These are phyloP conservation scores for Myrica gale DNA, from an alignment of 306 rosid genomes.

Conservation along the genomic window DNA sequence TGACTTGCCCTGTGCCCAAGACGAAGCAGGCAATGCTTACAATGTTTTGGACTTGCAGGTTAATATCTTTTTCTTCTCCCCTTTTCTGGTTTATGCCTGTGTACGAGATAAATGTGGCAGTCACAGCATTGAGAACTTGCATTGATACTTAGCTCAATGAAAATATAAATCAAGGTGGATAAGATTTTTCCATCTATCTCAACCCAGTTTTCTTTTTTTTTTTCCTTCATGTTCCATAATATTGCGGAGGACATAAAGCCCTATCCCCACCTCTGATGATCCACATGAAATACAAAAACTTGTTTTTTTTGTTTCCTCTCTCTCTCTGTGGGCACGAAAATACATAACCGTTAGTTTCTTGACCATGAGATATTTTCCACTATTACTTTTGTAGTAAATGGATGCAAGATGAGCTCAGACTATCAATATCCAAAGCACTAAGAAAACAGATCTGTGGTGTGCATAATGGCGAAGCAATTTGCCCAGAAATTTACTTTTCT, in stretches of 20 bases:
- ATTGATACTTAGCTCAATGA: background rate
- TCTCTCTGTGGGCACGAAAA: background rate
- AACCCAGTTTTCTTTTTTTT: background rate
- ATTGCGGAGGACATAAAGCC: background rate
- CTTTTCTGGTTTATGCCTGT: constrained; percentile 6
- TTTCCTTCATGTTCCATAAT: background rate
- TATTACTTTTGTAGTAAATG: background rate
- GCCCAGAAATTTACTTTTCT: constrained; percentile 14
- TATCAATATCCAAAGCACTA: background rate
- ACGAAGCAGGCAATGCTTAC: constrained; percentile 76
- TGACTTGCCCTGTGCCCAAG: constrained; percentile 76
- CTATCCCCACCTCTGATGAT: background rate
- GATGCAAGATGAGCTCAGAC: background rate
- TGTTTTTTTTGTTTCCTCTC: too few relatives aligned
- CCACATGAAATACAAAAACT: too few relatives aligned
- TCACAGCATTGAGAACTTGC: constrained; percentile 4
- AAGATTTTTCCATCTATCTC: constrained; percentile 12
- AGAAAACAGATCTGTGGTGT: background rate
- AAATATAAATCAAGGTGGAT: background rate
- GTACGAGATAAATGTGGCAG: constrained; percentile 20
- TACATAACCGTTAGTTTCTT: background rate
- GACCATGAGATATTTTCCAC: background rate
- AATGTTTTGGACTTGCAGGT: constrained; percentile 91
- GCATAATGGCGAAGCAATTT: background rate
- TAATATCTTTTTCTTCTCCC: constrained; percentile 15